Evolutionary conservation across 306 rosid species (phyloP).

Genomic region (Corylus heterophylla): DNA sequence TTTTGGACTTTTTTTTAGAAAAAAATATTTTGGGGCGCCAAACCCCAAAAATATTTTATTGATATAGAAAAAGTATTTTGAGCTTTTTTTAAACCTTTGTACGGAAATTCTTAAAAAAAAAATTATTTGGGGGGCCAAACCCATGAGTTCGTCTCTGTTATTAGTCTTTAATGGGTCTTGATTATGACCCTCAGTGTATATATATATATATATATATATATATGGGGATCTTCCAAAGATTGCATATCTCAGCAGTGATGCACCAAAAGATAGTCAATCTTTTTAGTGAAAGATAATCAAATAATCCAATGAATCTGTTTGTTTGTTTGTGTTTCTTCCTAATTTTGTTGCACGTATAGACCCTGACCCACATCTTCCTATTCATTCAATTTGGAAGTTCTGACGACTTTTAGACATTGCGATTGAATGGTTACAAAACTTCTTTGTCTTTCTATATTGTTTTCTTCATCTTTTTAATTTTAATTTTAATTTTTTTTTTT

Average conservation of each 20-base stretch:
- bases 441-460: not conserved
- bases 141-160: too few species aligned
- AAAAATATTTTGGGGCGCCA: too few species aligned
- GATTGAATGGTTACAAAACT: not conserved
- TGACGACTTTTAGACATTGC: not conserved
- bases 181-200: too few species aligned
- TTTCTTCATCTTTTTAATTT: not conserved
- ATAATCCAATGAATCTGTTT: not conserved
- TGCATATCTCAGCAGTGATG: not conserved
- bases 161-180: too few species aligned
- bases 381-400: not conserved
- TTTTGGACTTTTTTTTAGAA: too few species aligned
- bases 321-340: not conserved
- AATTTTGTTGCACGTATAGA: not conserved
- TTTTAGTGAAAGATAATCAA: not conserved
- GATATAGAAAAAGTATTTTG: too few species aligned
- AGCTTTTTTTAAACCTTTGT: too few species aligned
- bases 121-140: too few species aligned
- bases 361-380: not conserved
- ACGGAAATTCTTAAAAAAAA: too few species aligned
- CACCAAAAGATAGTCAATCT: not conserved
- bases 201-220: too few species aligned
- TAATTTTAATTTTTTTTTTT: too few species aligned
- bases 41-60: too few species aligned
- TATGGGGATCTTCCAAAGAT: not conserved